Evolutionary conservation across 2,329 filamentous ascomycete genomes (phyloP).

Genomic region (Fusarium chaquense): DNA sequence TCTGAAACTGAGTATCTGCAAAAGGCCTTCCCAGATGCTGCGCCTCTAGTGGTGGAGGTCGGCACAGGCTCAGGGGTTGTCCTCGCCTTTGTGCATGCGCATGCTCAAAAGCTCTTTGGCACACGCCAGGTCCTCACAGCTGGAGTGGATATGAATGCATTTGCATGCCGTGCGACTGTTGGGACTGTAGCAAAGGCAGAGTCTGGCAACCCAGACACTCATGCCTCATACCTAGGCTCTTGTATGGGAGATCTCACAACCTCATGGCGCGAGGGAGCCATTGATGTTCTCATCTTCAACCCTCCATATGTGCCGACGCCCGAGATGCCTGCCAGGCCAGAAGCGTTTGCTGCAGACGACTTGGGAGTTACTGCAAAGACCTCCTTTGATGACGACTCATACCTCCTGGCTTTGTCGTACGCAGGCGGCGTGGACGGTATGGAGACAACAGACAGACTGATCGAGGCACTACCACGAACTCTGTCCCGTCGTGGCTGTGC

Average conservation of each 20-base stretch:
- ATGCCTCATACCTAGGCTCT: slow-evolving; percentile 71
- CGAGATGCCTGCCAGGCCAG: slow-evolving; percentile 70
- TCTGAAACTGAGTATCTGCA: slow-evolving; percentile 77
- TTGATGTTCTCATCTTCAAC: slow-evolving; percentile 95
- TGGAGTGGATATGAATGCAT: slow-evolving; percentile 85
- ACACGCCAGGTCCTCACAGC: slow-evolving; percentile 76
- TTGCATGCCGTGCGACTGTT: slow-evolving; percentile 81
- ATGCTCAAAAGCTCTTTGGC: slow-evolving; percentile 79
- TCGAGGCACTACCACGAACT: slow-evolving; percentile 74
- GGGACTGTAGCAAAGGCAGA: slow-evolving; percentile 71
- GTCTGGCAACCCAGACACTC: slow-evolving; percentile 51
- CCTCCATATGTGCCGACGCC: slow-evolving; percentile 95
- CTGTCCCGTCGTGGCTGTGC: slow-evolving; percentile 79
- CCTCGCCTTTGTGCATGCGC: slow-evolving; percentile 85
- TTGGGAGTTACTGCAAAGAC: slow-evolving; percentile 50
- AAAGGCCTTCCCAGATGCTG: slow-evolving; percentile 65
- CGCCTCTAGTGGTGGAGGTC: slow-evolving; percentile 82
- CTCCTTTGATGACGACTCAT: slow-evolving; percentile 82
- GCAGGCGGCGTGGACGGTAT: slow-evolving; percentile 92
- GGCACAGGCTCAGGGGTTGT: slow-evolving; percentile 94
- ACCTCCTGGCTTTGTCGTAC: slow-evolving; percentile 86
- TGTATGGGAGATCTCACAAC: slow-evolving; percentile 77
- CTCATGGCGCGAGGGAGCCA: slow-evolving; percentile 65
- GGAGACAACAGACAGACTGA: slow-evolving; percentile 87
- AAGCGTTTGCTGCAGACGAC: slow-evolving; percentile 44